Evolutionary conservation across 352 stramenopile species (phyloP).

Genomic region (Discostella stelligera): DNA sequence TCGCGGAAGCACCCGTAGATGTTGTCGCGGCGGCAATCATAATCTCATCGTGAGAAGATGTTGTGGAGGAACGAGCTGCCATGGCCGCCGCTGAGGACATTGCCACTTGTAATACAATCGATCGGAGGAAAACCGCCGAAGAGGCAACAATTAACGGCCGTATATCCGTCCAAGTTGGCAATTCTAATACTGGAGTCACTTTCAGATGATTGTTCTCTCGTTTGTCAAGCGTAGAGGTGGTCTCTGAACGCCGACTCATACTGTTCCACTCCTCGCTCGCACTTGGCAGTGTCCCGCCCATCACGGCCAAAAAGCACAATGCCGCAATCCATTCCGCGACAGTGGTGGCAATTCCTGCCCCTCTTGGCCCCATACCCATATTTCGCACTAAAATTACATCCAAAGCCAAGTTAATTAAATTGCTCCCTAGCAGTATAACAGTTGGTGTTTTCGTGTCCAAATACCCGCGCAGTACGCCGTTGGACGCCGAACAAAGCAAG

Average conservation of each 20-base stretch:
- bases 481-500: constrained; percentile 71
- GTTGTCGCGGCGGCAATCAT: constrained; percentile 1
- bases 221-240: neutral
- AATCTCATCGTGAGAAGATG: constrained; percentile 5
- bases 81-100: constrained; percentile 69
- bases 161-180: constrained; percentile 70
- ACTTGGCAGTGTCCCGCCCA: constrained; percentile 59
- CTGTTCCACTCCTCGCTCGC: constrained; percentile 1
- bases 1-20: constrained; percentile 46
- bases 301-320: constrained; percentile 66
- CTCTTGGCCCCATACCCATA: constrained; percentile 55
- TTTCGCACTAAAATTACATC: constrained; percentile 70
- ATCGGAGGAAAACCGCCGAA: constrained; percentile 68
- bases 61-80: constrained; percentile 49
- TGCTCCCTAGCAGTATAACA: constrained; percentile 64
- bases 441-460: constrained; percentile 78
- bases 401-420: constrained; percentile 71
- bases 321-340: constrained; percentile 75
- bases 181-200: constrained; percentile 51
- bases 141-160: constrained; percentile 71
- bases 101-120: constrained; percentile 65
- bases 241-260: neutral
- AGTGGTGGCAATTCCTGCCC: constrained; percentile 79
- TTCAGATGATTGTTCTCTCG: constrained; percentile 6
- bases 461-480: constrained; percentile 75